Conservation (phyloP, 2,329 filamentous ascomycete genomes). For the Bipolaris sorokiniana region DNA sequence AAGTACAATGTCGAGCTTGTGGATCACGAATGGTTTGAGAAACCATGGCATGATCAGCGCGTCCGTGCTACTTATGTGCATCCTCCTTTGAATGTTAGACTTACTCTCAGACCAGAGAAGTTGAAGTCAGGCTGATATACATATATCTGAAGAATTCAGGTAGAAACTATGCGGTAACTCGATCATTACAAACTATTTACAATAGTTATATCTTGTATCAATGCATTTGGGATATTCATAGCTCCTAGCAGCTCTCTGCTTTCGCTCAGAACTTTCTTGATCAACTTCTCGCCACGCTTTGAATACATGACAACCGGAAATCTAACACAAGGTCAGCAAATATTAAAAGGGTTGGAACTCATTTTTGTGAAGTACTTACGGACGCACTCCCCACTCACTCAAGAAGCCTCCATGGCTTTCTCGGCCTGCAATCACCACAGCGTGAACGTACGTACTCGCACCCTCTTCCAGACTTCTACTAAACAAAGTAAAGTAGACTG, state of each 20-base stretch:
- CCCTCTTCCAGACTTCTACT: slow-evolving; percentile 48
- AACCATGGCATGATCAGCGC: slow-evolving; percentile 1
- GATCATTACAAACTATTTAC: background rate
- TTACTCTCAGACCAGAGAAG: background rate
- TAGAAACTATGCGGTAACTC: background rate
- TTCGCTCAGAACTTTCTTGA: background rate
- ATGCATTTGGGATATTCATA: background rate
- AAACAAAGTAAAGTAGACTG: slow-evolving; percentile 38
- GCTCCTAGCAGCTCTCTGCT: background rate
- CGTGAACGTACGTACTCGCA: slow-evolving; percentile 58
- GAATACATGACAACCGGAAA: slow-evolving; percentile 6
- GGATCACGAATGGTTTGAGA: slow-evolving; percentile 1
- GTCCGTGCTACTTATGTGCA: slow-evolving; percentile 10
- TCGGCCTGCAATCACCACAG: slow-evolving; percentile 53
- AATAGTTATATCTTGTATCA: slow-evolving; percentile 1
- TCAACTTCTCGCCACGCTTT: background rate
- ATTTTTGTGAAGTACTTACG: slow-evolving; percentile 45
- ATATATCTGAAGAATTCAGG: background rate
- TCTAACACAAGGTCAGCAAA: slow-evolving; percentile 1
- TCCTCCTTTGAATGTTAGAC: slow-evolving; percentile 2
- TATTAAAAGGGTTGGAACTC: no score
- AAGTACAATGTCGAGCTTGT: slow-evolving; percentile 6
- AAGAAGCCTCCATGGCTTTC: slow-evolving; percentile 61
- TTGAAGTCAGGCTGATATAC: background rate
- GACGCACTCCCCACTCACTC: slow-evolving; percentile 56